Base-by-base conservation (phyloP, 371 early-diverging fungal species). In the Mucor plumbeus region DNA sequence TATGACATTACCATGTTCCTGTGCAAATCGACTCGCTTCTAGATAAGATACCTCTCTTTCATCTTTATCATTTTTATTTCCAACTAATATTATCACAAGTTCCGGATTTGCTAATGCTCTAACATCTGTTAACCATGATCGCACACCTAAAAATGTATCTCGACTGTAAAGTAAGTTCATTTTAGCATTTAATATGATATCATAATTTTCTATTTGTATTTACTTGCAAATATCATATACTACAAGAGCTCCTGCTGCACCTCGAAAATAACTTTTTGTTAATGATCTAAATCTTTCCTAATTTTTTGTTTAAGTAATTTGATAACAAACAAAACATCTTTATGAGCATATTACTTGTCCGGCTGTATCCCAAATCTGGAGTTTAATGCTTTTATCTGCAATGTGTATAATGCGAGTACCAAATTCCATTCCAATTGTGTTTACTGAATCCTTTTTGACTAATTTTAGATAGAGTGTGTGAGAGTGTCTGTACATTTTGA, bases 311-410 rank as follows among this genome's bases (percentile, higher is more conserved):
- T 26, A 26, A 26, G 26, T 26, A 26, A 26, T 26, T 26, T 26
- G 26, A 26, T 26, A 26, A 1, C 26, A 26, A 26, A 26, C 26
- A 26, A 48, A 13, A 36, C 10, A 33, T 14, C 33, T 33, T 39
- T 5, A 53, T 53, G 60, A 41, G 33, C 43, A 19, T 17, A 54
- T 64, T 78, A 80, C 83, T 74, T 94, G 95, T 38, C 95, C 95
- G 48, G 95, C 94, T 38, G 94, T 95, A 67, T 91, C 94, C 94
- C 94, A 94, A 63, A 95, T 89, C 73, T 94, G 95, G 35, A 93
- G 74, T 70, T 92, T 92, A 62, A 91, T 83, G 17, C 78, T 81
- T 65, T 86, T 85, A 72, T 86, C 81, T 48, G 84, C 88, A 48
- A 93, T 86, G 60, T 82, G 83, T 56, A 90, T 79, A 57, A 89